Base-by-base conservation (phyloP, 352 stramenopile species). In the Pythium rishiriense region DNA sequence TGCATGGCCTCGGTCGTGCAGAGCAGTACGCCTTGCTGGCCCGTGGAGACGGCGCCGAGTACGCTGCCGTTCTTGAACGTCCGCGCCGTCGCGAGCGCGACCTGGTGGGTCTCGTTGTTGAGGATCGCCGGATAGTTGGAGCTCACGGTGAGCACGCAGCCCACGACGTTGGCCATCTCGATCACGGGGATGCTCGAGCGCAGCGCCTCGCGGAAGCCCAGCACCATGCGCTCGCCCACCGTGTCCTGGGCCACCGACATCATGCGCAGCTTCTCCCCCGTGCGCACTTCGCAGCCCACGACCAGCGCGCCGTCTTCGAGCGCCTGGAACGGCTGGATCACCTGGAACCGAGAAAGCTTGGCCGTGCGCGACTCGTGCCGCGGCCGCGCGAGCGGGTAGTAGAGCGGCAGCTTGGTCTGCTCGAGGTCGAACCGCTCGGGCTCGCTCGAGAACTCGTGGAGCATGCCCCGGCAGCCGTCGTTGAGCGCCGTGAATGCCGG, bases 401-500 rank as follows among this genome's bases (percentile, higher is more conserved):
- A 93, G 33, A 90, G 63, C 46, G 84, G 83, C 12, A 91, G 68
- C 55, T 81, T 74, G 62, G 78, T 89, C 29, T 63, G 72, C 26
- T 91, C 83, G 10, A 90, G 45, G 45, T 88, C 87, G 46, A 81
- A 93, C 25, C 80, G 80, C 49, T 88, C 69, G 15, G 80, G 82
- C 17, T 83, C 72, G 29, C 73, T 76, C 22, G 74, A 66, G 54
- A 85, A 87, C 59, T 91, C 81, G 28, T 82, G 73, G 50, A 93
- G 66, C 72, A 93, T 87, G 55, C 82, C 82, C 31, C 90, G 76
- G 17, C 79, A 88, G 51, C 76, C 83, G 21, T 93, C 80, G 58
- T 93, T 93, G 51, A 95, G 77, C 24, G 81, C 73, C 12, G 69
- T 47, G 56, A 95, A 76, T 41, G 86, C 84, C 14, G 86, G 83